These are phyloP conservation scores for Rhodocollybia butyracea DNA, from an alignment of 768 basidiomycete genomes.

Conservation along the genomic window DNA sequence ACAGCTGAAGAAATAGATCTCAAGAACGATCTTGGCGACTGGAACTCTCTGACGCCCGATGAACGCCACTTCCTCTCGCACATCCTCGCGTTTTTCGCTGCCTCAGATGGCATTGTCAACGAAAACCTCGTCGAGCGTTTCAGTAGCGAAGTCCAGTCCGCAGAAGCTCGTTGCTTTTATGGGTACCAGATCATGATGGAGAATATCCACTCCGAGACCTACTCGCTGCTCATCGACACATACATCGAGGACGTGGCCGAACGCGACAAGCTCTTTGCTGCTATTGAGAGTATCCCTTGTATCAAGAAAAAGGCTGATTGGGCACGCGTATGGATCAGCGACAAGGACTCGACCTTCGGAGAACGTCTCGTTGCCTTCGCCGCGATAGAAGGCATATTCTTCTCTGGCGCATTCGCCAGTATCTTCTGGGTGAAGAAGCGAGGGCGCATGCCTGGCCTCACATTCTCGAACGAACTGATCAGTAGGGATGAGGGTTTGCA, in stretches of 20 bases:
- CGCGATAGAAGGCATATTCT: constrained; percentile 56
- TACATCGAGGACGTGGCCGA: background rate
- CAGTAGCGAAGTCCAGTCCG: constrained; percentile 68
- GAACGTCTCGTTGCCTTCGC: constrained; percentile 54
- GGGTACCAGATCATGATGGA: constrained; percentile 88
- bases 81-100: constrained; percentile 78
- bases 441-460: constrained; percentile 75
- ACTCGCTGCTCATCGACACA: constrained; percentile 53
- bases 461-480: constrained; percentile 85
- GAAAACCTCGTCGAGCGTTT: constrained; percentile 78
- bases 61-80: constrained; percentile 38
- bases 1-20: constrained; percentile 73
- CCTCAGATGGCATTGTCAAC: constrained; percentile 78
- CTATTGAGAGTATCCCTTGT: constrained; percentile 41
- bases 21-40: constrained; percentile 65
- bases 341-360: constrained; percentile 39
- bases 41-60: constrained; percentile 65
- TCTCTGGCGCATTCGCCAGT: constrained; percentile 38
- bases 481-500: constrained; percentile 84
- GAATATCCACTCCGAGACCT: constrained; percentile 79
- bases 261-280: background rate
- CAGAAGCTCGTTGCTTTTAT: constrained; percentile 78
- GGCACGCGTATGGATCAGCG: constrained; percentile 49
- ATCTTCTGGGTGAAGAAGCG: constrained; percentile 5
- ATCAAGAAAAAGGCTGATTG: constrained; percentile 49